Evolutionary conservation across 345 rosid species (phyloP).

Genomic region (Schrenkiella parvula): DNA sequence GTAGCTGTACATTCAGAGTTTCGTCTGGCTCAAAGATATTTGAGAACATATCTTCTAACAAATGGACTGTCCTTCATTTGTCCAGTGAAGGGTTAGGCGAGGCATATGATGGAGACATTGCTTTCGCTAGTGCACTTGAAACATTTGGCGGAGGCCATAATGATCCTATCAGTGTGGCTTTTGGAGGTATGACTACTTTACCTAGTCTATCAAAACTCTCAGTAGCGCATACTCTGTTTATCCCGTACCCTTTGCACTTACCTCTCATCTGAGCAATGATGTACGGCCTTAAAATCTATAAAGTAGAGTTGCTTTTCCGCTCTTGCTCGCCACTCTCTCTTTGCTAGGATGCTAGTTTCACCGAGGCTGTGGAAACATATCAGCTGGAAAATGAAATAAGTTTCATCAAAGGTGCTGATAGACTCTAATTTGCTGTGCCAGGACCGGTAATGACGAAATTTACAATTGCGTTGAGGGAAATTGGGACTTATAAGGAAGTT

Average conservation of each 20-base stretch:
- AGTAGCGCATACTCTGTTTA: background rate
- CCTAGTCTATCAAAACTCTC: background rate
- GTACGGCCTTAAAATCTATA: background rate
- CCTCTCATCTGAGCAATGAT: conserved; percentile 1
- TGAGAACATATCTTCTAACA: background rate
- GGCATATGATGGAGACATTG: conserved; percentile 94
- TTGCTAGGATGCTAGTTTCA: conserved; percentile 1
- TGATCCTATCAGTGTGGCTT: conserved; percentile 96
- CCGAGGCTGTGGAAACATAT: background rate
- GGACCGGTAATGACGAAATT: conserved; percentile 99
- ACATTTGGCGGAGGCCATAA: conserved; percentile 98
- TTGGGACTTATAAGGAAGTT: conserved; percentile 97
- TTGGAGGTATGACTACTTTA: conserved; percentile 65
- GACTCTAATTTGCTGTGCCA: conserved; percentile 31
- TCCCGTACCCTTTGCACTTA: background rate
- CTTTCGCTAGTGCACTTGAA: conserved; percentile 97
- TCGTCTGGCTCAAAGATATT: background rate
- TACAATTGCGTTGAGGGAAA: conserved; percentile 97
- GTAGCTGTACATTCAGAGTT: background rate
- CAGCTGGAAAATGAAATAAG: background rate
- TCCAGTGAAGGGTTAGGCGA: conserved; percentile 96
- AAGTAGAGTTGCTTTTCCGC: background rate
- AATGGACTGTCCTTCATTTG: conserved; percentile 8
- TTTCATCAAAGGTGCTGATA: conserved; percentile 15
- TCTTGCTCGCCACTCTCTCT: background rate